Percentiles rank a stretch among this genome's conserved stretches.
Evolutionary conservation across 495 filamentous ascomycete genomes (phyloP).

Genomic region (Umbilicaria muhlenbergii): DNA sequence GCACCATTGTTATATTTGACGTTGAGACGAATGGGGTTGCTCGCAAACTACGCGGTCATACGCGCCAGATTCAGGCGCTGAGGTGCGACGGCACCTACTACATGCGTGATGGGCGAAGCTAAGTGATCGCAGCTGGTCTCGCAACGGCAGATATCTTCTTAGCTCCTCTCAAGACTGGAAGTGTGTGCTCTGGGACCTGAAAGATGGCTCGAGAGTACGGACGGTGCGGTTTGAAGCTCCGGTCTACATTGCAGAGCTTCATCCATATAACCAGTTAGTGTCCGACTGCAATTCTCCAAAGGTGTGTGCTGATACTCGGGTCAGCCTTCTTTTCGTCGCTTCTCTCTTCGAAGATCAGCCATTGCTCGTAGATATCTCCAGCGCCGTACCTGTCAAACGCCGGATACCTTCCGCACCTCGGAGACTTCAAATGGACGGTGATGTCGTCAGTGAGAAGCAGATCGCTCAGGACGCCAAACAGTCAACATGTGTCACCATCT

Average conservation of each 20-base stretch:
- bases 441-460: conserved; percentile 64
- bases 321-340: conserved; percentile 63
- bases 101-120: conserved; percentile 1
- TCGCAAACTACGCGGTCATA: conserved; percentile 83
- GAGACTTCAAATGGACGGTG: conserved; percentile 39
- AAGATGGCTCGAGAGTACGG: conserved; percentile 51
- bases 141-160: conserved; percentile 81
- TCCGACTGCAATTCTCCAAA: background rate
- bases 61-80: conserved; percentile 73
- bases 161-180: conserved; percentile 94
- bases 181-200: conserved; percentile 84
- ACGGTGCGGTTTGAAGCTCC: conserved; percentile 77
- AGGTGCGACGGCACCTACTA: conserved; percentile 23
- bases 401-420: conserved; percentile 69
- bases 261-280: conserved; percentile 77
- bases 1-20: conserved; percentile 90
- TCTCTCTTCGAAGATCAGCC: conserved; percentile 90
- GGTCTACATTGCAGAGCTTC: conserved; percentile 87
- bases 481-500: conserved; percentile 79
- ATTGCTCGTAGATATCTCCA: conserved; percentile 65
- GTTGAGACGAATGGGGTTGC: conserved; percentile 92
- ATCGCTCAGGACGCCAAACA: conserved; percentile 84
- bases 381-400: conserved; percentile 47
- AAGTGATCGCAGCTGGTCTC: conserved; percentile 58
- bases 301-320: conserved; percentile 2